Percentiles rank a stretch among this genome's conserved stretches.
These are phyloP conservation scores for Candida dajiaensis DNA, from an alignment of 805 yeast species.

Conservation along the genomic window DNA sequence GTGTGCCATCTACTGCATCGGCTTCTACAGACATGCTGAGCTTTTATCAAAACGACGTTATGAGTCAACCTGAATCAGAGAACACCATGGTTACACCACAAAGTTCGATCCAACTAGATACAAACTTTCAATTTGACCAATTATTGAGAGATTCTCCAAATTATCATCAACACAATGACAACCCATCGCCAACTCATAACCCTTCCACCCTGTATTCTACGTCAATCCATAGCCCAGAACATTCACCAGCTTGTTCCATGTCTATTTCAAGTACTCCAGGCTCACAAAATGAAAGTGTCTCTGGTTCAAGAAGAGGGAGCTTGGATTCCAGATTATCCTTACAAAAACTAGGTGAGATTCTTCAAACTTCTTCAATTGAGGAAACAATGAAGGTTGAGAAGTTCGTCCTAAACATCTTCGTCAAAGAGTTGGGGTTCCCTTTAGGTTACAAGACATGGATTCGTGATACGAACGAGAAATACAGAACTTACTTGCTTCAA, in stretches of 20 bases:
- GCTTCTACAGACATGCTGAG: not conserved
- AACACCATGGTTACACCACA: not conserved
- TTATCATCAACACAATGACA: not conserved
- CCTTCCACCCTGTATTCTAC: not conserved
- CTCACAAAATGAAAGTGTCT: not conserved
- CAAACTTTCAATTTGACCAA: not conserved
- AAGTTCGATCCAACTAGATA: not conserved
- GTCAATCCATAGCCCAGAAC: not conserved
- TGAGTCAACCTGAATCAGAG: not conserved
- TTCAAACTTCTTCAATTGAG: slow-evolving; percentile 41
- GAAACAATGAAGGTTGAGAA: slow-evolving; percentile 54
- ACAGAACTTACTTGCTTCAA: slow-evolving; percentile 43
- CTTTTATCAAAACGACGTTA: not conserved
- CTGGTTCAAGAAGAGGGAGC: not conserved
- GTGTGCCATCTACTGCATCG: not conserved
- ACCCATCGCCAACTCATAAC: not conserved
- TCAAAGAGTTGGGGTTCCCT: slow-evolving; percentile 57
- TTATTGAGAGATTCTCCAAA: not conserved
- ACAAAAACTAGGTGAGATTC: slow-evolving; percentile 45
- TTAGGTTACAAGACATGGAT: slow-evolving; percentile 82
- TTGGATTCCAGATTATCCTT: slow-evolving; percentile 54
- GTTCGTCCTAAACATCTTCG: slow-evolving; percentile 45
- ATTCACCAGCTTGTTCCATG: slow-evolving; percentile 1
- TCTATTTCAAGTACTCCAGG: not conserved
- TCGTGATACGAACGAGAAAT: slow-evolving; percentile 58